Evolutionary conservation across 257 asterid genomes (phyloP).

Genomic region (Solanum dulcamara): DNA sequence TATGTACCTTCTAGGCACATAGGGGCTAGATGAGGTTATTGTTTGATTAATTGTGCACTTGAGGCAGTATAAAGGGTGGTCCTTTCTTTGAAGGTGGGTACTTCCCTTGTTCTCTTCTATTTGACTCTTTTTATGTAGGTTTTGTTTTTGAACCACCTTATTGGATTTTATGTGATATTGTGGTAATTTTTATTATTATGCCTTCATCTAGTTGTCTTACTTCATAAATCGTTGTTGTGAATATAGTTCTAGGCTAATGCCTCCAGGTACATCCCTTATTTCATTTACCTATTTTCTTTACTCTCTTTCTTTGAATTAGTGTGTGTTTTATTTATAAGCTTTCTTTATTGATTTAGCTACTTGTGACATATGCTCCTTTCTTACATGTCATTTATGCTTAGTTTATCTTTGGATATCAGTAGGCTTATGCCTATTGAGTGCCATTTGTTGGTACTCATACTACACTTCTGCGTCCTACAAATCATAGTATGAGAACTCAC

Average conservation of each 20-base stretch:
- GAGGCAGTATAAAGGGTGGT: neutral
- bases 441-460: too few relatives aligned
- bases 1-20: neutral
- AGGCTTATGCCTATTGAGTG: neutral
- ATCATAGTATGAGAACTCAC: too few relatives aligned
- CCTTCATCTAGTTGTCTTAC: neutral
- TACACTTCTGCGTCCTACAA: neutral
- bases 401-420: neutral
- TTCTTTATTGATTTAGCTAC: neutral
- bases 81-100: neutral
- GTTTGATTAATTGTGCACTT: neutral
- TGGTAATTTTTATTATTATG: neutral
- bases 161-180: neutral
- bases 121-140: neutral
- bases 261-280: neutral
- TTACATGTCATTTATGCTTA: too few relatives aligned
- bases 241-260: neutral
- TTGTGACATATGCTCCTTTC: neutral
- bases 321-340: too few relatives aligned
- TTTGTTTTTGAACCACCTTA: neutral
- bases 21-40: neutral
- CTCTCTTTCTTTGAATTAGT: too few relatives aligned
- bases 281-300: too few relatives aligned
- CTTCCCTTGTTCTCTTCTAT: neutral
- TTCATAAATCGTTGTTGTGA: neutral